Conservation (phyloP, 805 yeast genomes). For the Sugiyamaella smithiae region DNA sequence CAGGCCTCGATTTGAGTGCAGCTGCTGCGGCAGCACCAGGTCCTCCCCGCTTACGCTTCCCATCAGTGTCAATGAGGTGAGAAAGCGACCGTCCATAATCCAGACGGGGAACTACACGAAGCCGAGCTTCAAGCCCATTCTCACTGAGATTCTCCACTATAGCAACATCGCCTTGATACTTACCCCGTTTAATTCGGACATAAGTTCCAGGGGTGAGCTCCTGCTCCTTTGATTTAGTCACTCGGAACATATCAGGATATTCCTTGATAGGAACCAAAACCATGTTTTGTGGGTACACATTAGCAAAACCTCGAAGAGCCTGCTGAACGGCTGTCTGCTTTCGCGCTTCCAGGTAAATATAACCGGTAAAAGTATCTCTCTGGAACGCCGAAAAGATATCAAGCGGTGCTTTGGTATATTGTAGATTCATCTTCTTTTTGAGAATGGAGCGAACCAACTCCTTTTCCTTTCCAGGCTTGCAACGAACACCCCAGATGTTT, state of each 20-base stretch:
- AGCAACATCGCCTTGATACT: constrained; percentile 89
- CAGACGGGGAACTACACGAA: constrained; percentile 87
- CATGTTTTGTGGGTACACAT: constrained; percentile 70
- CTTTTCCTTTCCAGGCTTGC: constrained; percentile 90
- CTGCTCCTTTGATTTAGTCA: constrained; percentile 81
- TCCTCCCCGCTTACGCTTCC: constrained; percentile 48
- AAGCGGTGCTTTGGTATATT: constrained; percentile 70
- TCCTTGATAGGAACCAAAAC: constrained; percentile 92
- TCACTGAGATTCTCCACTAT: constrained; percentile 90
- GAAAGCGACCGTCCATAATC: constrained; percentile 72
- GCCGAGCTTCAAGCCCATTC: constrained; percentile 91
- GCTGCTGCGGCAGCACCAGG: constrained; percentile 48
- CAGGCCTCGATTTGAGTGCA: constrained; percentile 69
- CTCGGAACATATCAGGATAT: constrained; percentile 88
- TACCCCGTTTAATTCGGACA: constrained; percentile 86
- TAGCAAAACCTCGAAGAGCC: constrained; percentile 86
- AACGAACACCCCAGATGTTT: constrained; percentile 91
- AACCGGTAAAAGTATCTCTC: constrained; percentile 88
- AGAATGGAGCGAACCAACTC: constrained; percentile 80
- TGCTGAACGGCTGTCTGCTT: constrained; percentile 87
- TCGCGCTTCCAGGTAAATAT: constrained; percentile 91
- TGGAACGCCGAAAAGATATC: constrained; percentile 89
- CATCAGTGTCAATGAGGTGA: constrained; percentile 24
- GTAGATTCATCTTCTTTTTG: constrained; percentile 78
- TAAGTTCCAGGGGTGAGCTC: constrained; percentile 89